Base-by-base conservation (phyloP, 345 rosid genomes). In the Acer negundo region DNA sequence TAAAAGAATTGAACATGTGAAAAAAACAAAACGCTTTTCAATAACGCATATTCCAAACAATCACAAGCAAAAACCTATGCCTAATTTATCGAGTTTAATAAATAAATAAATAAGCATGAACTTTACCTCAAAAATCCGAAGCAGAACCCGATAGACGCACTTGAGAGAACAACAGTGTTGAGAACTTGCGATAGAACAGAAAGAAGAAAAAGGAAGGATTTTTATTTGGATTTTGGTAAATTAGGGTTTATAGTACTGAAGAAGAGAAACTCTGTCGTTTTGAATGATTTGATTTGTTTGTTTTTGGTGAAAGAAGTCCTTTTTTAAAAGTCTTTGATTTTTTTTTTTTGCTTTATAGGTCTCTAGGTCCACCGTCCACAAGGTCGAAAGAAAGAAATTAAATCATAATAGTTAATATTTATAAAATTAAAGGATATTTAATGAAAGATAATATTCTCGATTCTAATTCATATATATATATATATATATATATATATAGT, bases 221-320 rank as follows among this genome's bases (percentile, higher is more conserved):
- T 12, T 47, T 26, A 47, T 47, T 63, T 64, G 28, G 2, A 28
- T n/a, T 65, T 62, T 69, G 71, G 62, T 20, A 65, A 49, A 75
- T 46, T 55, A 38, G 44, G 51, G 70, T 15, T 49, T 24, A 24
- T 15, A 12, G 42, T 15, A 40, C 10, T 20, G 31, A 17, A 24
- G 74, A 51, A 26, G 9, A 12, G 10, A 59, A 22, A 59, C 35
- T 59, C 40, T 67, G 47, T 49, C 75, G 67, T 58, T 56, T 38
- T 40, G 67, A 59, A 59, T 20, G 63, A 59, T 20, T 20, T 10
- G 49, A 46, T 46, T 44, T 46, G 49, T 46, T 46, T 9, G 49
- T 46, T 46, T 10, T 46, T 9, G 49, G 49, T 9, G 49, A 10
- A 46, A 46, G 13, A 46, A 46, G 15, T 46, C 49, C 49, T 10